Percentiles rank a stretch among this genome's conserved stretches.
Evolutionary conservation across 352 stramenopile species (phyloP).

Genomic region (Pythium phragmiticola): DNA sequence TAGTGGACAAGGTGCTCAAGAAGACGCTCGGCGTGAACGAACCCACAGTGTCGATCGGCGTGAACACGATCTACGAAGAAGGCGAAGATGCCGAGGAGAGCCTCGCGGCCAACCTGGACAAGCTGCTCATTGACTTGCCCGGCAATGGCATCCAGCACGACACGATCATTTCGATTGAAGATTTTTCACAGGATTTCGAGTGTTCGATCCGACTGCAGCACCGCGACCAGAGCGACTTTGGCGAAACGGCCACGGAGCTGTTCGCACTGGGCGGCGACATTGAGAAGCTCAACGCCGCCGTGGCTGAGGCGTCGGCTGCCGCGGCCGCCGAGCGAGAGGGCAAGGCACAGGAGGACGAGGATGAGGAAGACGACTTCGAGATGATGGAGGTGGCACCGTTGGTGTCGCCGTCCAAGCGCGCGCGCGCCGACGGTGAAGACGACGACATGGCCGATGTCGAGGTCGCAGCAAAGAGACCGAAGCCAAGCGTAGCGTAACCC

Average conservation of each 20-base stretch:
- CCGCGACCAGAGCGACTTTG: conserved; percentile 55
- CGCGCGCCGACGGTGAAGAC: conserved; percentile 18
- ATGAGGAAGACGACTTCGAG: conserved; percentile 41
- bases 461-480: conserved; percentile 16
- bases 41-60: conserved; percentile 82
- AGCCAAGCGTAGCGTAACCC: conserved; percentile 13
- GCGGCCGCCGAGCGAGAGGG: conserved; percentile 30
- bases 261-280: conserved; percentile 77
- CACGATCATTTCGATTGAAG: conserved; percentile 91
- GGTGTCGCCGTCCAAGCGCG: conserved; percentile 12
- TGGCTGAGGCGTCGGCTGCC: conserved; percentile 9
- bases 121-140: conserved; percentile 86
- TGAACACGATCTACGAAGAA: conserved; percentile 94
- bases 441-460: neutral
- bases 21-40: conserved; percentile 90
- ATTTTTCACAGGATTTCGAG: conserved; percentile 95
- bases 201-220: conserved; percentile 84
- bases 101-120: conserved; percentile 85
- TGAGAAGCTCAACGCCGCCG: conserved; percentile 43
- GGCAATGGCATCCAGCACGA: conserved; percentile 92
- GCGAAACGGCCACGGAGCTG: conserved; percentile 66
- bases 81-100: conserved; percentile 89
- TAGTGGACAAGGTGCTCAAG: conserved; percentile 85
- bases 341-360: conserved; percentile 34
- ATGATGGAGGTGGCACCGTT: conserved; percentile 23